Base-by-base conservation (phyloP, 75 land plant genomes). In the Cunninghamia lanceolata region DNA sequence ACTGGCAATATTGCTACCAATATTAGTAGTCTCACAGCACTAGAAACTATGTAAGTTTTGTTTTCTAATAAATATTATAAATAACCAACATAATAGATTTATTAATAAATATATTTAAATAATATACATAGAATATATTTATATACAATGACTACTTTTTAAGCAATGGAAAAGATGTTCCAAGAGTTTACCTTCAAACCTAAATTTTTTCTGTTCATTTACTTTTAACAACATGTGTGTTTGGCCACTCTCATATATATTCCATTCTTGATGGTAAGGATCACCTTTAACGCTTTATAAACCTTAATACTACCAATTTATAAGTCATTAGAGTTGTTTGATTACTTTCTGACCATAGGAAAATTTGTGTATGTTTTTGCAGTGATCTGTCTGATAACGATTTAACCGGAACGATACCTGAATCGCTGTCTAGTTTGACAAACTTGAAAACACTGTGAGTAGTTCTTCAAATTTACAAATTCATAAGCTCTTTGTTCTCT, bases 321-420 rank as follows among this genome's bases (percentile, higher is more conserved):
- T 50, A 50, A 50, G 52, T 13, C 53, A 50, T 50, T 50, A 50
- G 2, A 14, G 53, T 13, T 50, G 15, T 13, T 50, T 50, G 16
- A 2, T 50, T 11, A 14, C n/a, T n/a, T 3, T 13, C 53, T 50
- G n/a, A n/a, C 16, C 16, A 50, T 50, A 50, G 14, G 0, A n/a
- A n/a, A n/a, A 50, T 63, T 1, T 1, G 0, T 0, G 0, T 56
- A 30, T 82, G 1, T 43, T 32, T 71, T 36, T 71, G 15, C 77
- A 91, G 92, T 74, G 90, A 89, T 42, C 56, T 89, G 35, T 89
- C 92, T 30, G 39, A 84, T 66, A 91, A 89, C 82, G 87, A 47
- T 14, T 78, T 91, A 46, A 73, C 47, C 0, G 92, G 92, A 47
- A 4, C 53, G 15, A 68, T 91, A 63, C 92, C 92, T 17, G 81